Base-by-base conservation (phyloP, 1,284 basidiomycete genomes). In the Trametes versicolor region DNA sequence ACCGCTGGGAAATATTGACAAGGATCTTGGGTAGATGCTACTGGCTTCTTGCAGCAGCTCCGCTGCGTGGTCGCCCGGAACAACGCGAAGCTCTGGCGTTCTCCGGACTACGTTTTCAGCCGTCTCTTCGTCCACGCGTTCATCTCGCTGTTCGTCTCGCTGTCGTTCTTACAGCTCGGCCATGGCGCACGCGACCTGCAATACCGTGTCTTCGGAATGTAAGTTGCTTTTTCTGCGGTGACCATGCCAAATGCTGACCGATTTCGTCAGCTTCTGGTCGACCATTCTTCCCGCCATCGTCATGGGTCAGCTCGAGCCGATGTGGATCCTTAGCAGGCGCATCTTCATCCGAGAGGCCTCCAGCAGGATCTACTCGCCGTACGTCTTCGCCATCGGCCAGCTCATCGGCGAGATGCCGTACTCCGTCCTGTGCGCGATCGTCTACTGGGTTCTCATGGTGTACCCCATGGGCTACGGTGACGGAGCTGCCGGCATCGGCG, bases 391-490 rank as follows among this genome's bases (percentile, higher is more conserved):
- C 15, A 85, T 94, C 53, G 90, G 89, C 12, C 94, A 96, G 74
- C 82, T 96, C 47, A 75, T 94, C 23, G 92, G 94, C 60, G 95
- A 97, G 78, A 86, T 93, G 69, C 95, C 93, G 1, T 92, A 93
- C 79, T 92, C 87, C 50, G 76, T 93, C 15, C 69, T 92, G 3
- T 95, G 93, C 68, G 89, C 86, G 0, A 75, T 90, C 60, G 82
- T 89, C 0, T 96, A 94, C 80, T 96, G 91, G 91, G 81, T 90
- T 39, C 78, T 94, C 50, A 89, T 93, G 88, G 86, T 90, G 0
- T 91, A 86, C 73, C 91, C 92, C 0, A 88, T 90, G 75, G 89
- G 88, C 60, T 94, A 92, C 73, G 89, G 89, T 2, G 80, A 91
- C 74, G 90, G 89, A 43, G 66, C 81, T 27, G 80, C 85, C 19